phyloP scores from a whole-genome alignment of 305 asterid species.

The Withania somnifera region DNA sequence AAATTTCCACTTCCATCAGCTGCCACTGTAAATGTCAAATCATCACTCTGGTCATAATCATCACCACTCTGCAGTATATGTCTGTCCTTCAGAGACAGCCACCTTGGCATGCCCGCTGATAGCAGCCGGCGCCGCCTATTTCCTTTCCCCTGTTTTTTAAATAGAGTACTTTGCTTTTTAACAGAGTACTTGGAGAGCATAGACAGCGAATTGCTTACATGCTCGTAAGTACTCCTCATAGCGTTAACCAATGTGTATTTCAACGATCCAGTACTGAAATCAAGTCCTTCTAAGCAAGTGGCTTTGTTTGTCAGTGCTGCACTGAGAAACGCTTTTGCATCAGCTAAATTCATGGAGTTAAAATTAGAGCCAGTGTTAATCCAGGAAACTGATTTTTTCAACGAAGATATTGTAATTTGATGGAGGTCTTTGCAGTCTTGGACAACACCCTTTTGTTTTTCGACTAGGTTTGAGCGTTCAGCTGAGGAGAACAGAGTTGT shows the following conservation, averaged over 20 bases:
- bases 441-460: slow-evolving; percentile 53
- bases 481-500: slow-evolving; percentile 30
- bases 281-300: slow-evolving; percentile 70
- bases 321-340: slow-evolving; percentile 49
- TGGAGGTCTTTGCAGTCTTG: slow-evolving; percentile 71
- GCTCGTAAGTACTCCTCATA: slow-evolving; percentile 18
- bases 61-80: slow-evolving; percentile 32
- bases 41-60: slow-evolving; percentile 14
- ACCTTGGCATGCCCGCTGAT: slow-evolving; percentile 32
- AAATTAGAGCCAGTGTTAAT: slow-evolving; percentile 10
- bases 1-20: slow-evolving; percentile 75
- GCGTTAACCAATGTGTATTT: slow-evolving; percentile 35
- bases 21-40: slow-evolving; percentile 49
- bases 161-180: not conserved
- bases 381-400: slow-evolving; percentile 33
- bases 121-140: slow-evolving; percentile 25
- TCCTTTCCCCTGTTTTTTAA: not conserved
- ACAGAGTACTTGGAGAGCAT: slow-evolving; percentile 18
- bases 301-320: slow-evolving; percentile 63
- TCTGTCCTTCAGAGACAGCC: slow-evolving; percentile 43
- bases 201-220: slow-evolving; percentile 58
- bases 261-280: slow-evolving; percentile 39
- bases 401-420: slow-evolving; percentile 40
- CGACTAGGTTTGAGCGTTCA: slow-evolving; percentile 26
- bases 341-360: slow-evolving; percentile 19